Percentiles rank a stretch among this genome's conserved stretches.
Conservation (phyloP, 2,329 filamentous ascomycete species). For the Epichloe glyceriae region DNA sequence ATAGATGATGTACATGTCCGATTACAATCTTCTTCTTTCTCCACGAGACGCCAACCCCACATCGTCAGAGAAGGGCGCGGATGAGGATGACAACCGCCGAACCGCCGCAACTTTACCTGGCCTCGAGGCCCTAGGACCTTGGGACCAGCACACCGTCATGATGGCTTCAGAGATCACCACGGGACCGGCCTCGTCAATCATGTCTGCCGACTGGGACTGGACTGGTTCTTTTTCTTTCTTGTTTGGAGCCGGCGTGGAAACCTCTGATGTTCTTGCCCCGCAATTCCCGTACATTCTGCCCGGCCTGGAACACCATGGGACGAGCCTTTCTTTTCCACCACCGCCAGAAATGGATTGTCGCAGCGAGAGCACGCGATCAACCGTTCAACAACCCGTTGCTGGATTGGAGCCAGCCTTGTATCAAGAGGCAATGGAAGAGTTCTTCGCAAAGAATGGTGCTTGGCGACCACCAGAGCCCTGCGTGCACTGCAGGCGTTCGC, state of each 20-base stretch:
- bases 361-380: background rate
- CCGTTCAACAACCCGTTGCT: background rate
- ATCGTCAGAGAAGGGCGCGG: background rate
- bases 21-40: slow-evolving; percentile 4
- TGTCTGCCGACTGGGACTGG: slow-evolving; percentile 5
- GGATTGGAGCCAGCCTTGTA: slow-evolving; percentile 1
- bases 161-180: background rate
- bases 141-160: background rate
- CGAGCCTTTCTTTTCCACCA: background rate
- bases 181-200: background rate
- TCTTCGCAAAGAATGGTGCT: slow-evolving; percentile 27
- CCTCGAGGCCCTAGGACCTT: background rate
- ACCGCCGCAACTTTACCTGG: background rate
- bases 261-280: background rate
- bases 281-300: background rate
- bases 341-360: background rate
- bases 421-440: slow-evolving; percentile 20
- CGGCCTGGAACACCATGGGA: slow-evolving; percentile 1
- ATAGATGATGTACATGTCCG: slow-evolving; percentile 4
- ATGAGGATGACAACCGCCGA: background rate
- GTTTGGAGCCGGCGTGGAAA: slow-evolving; percentile 1
- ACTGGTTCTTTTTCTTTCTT: slow-evolving; percentile 3
- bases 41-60: slow-evolving; percentile 3
- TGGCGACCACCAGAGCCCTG: slow-evolving; percentile 30
- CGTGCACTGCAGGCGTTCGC: slow-evolving; percentile 28